Base-by-base conservation (phyloP, 768 basidiomycete species). In the Termitomyces sp. region DNA sequence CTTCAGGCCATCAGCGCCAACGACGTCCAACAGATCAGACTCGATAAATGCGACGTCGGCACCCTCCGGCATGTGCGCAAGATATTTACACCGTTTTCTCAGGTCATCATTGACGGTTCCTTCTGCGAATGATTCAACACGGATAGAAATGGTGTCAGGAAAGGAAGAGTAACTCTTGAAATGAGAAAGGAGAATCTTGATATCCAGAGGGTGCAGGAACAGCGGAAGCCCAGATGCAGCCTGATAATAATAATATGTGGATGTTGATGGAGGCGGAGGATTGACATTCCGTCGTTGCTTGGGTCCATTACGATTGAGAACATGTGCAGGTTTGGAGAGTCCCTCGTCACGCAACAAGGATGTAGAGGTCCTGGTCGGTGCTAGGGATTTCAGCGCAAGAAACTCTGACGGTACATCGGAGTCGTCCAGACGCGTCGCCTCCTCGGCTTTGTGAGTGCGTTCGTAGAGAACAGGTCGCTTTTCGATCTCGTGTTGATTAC, bases 171-270 rank as follows among this genome's bases (percentile, higher is more conserved):
- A 98, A 60, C 77, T 78, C 65, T 79, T 78, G 71, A 86, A 98
- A 67, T 95, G 88, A 12, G 91, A 81, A 43, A 94, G 77, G 26
- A 99, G 78, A 59, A 97, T 93, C 71, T 86, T 89, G 71, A 97
- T 98, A 68, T 99, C 96, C 31, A 99, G 80, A 3, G 96, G 96
- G 65, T 97, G 94, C 11, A 99, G 83, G 77, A 91, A 99, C 62
- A 97, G 79, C 10, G 93, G 89, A 55, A 90, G 78, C 12, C 97
- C 97, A 1, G 91, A 90, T 0, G 92, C 85, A 17, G 94, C 89
- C 69, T 98, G 97, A 69, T 98, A 99, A 71, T 89, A 99, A 68
- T 89, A 94, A 73, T 96, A 99, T 9, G 92, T 88, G 10, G 91
- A 88, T 15, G 90, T 89, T 17, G 90, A 89, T 17, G 88, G 90